A percentile compares a stretch with the other conserved stretches of the same genome.
These are phyloP conservation scores for Coelastrella sp. DNA, from an alignment of 139 green algal genomes.

Conservation along the genomic window DNA sequence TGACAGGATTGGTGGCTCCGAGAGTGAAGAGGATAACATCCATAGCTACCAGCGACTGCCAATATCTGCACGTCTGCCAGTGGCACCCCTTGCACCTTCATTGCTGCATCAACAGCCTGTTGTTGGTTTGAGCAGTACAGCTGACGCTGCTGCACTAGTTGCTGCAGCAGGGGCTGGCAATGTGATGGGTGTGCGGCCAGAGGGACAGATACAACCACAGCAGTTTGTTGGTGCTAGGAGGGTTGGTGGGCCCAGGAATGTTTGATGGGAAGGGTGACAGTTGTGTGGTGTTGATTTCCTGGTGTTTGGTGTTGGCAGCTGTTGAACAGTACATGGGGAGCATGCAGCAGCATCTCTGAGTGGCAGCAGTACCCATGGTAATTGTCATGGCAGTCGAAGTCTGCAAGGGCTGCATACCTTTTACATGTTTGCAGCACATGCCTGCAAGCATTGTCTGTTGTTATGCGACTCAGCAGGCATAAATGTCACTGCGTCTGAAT, in stretches of 20 bases:
- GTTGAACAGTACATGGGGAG: too few species aligned
- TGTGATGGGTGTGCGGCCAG: background rate
- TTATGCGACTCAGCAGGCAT: too few species aligned
- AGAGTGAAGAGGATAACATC: background rate
- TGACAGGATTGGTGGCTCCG: background rate
- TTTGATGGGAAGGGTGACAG: too few species aligned
- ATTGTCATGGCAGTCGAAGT: too few species aligned
- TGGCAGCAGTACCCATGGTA: too few species aligned
- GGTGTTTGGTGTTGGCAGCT: too few species aligned
- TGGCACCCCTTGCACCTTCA: background rate
- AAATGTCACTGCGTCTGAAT: too few species aligned
- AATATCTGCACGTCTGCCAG: background rate
- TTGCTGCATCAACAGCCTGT: background rate
- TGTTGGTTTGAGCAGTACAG: background rate
- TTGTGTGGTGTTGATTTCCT: too few species aligned
- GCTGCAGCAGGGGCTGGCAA: background rate
- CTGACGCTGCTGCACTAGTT: background rate
- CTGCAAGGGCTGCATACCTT: too few species aligned
- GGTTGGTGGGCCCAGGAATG: background rate
- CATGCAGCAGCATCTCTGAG: too few species aligned
- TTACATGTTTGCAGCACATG: too few species aligned
- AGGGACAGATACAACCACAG: background rate
- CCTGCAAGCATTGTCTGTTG: too few species aligned
- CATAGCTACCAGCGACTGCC: background rate
- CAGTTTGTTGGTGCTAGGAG: background rate